Evolutionary conservation across 768 basidiomycete species (phyloP).

Genomic region (Tulasnella sp.): DNA sequence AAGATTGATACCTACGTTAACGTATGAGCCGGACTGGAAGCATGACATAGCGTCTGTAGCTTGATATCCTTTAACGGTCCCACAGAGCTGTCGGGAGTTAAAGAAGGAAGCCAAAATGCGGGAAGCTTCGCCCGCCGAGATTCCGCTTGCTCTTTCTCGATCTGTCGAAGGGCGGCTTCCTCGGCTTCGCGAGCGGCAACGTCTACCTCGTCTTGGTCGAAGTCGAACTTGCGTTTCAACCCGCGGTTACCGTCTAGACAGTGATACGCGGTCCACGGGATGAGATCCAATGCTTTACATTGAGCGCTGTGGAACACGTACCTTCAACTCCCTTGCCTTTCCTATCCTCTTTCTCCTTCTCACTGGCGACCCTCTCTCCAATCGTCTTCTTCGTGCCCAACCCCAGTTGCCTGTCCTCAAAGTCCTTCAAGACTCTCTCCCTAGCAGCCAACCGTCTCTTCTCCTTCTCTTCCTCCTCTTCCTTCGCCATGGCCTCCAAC

Average conservation of each 20-base stretch:
- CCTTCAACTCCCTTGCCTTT: conserved; percentile 23
- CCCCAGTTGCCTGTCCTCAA: conserved; percentile 75
- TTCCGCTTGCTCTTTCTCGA: conserved; percentile 76
- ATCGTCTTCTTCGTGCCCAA: conserved; percentile 34
- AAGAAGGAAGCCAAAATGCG: conserved; percentile 92
- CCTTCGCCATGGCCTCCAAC: conserved; percentile 59
- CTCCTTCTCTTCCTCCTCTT: conserved; percentile 71
- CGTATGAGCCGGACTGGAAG: conserved; percentile 64
- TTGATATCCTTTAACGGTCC: conserved; percentile 68
- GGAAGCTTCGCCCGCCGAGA: conserved; percentile 80
- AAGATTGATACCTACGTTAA: conserved; percentile 44
- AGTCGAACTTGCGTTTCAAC: conserved; percentile 76
- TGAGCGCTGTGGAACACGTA: conserved; percentile 19
- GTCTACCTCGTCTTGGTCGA: conserved; percentile 63
- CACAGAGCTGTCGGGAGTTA: conserved; percentile 69
- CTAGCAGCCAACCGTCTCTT: conserved; percentile 61
- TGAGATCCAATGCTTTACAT: neutral
- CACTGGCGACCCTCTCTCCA: neutral
- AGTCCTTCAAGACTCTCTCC: conserved; percentile 80
- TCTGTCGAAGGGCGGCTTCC: conserved; percentile 69
- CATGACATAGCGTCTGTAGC: conserved; percentile 79
- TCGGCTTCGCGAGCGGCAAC: conserved; percentile 69
- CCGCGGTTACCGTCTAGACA: conserved; percentile 27
- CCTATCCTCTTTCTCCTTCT: conserved; percentile 16
- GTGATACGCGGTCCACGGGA: neutral